These are phyloP conservation scores for Neoboletus brunneissimus DNA, from an alignment of 768 basidiomycete species.

Conservation along the genomic window DNA sequence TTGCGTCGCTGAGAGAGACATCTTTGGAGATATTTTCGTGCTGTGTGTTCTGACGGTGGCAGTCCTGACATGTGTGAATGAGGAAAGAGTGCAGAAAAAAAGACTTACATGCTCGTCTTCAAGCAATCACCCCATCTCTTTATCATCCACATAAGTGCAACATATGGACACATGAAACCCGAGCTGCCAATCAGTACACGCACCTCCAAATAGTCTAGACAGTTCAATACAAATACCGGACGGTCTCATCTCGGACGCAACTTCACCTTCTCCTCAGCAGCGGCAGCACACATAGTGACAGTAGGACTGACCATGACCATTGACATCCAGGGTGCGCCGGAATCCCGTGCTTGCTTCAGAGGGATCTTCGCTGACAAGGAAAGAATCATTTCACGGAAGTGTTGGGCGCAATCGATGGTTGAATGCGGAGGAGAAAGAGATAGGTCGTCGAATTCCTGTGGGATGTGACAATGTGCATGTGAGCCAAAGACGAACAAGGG, in stretches of 20 bases:
- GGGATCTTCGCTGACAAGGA: constrained; percentile 59
- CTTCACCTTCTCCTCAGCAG: constrained; percentile 62
- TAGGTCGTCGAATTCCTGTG: constrained; percentile 64
- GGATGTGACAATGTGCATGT: not conserved
- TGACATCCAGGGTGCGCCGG: constrained; percentile 64
- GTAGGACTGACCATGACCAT: constrained; percentile 85
- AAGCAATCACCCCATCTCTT: constrained; percentile 58
- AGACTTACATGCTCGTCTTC: constrained; percentile 80
- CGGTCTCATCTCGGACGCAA: constrained; percentile 70
- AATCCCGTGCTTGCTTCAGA: constrained; percentile 19
- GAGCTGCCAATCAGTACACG: constrained; percentile 15
- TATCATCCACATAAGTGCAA: not conserved
- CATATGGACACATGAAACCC: constrained; percentile 1
- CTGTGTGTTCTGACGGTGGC: not conserved
- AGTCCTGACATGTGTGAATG: no score
- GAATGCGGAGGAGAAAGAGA: constrained; percentile 70
- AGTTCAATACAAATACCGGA: constrained; percentile 83
- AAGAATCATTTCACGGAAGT: constrained; percentile 82
- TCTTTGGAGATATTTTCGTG: constrained; percentile 27
- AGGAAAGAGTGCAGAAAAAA: not conserved
- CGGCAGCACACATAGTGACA: constrained; percentile 66
- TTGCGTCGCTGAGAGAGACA: constrained; percentile 25
- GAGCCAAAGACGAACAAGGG: constrained; percentile 43
- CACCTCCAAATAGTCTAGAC: constrained; percentile 78
- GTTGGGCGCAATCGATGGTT: constrained; percentile 79